Base-by-base conservation (phyloP, 495 filamentous ascomycete genomes). In the Chaetomidium leptoderma region DNA sequence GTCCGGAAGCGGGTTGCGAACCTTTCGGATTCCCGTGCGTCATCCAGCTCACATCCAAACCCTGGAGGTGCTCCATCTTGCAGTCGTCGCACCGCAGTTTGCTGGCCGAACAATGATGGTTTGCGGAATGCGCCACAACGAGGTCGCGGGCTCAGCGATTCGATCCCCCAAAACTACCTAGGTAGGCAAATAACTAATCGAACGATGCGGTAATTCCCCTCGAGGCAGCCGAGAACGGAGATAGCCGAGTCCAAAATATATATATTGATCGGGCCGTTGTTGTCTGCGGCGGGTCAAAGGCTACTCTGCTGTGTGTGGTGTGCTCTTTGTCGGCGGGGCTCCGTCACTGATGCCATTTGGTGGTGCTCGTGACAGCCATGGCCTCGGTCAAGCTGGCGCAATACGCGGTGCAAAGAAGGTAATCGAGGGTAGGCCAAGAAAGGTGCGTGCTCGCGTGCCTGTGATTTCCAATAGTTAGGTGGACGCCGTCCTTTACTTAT, bases 21-120 rank as follows among this genome's bases (percentile, higher is more conserved):
- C 77, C 77, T 78, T 80, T 80, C 9, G 71, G 66, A 59, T 70
- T 66, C 58, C 74, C 76, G 63, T 80, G 76, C 43, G 76, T 78
- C 75, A 87, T 81, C 85, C 85, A 88, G 55, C 77, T 81, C 51
- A 88, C 83, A 69, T 88, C 85, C 56, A 88, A 72, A 27, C 81
- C 78, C 60, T 84, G 81, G 59, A 85, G 74, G 58, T 79, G 79
- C 70, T 86, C 85, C 85, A 86, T 86, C 44, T 53, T 74, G 66
- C 27, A 58, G 50, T 40, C 26, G 57, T 47, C 47, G 21, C 57
- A 45, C 48, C 39, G 23, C 33, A 36, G 46, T n/a, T 43, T 35
- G 39, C 43, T n/a, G 24, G 16, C 19, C n/a, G 6, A 27, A 30
- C 46, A 50, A n/a, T 17, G 23, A 49, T 27, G n/a, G 30, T n/a